Evolutionary conservation across 2,329 filamentous ascomycete genomes (phyloP).

Genomic region (Scedosporium boydii): DNA sequence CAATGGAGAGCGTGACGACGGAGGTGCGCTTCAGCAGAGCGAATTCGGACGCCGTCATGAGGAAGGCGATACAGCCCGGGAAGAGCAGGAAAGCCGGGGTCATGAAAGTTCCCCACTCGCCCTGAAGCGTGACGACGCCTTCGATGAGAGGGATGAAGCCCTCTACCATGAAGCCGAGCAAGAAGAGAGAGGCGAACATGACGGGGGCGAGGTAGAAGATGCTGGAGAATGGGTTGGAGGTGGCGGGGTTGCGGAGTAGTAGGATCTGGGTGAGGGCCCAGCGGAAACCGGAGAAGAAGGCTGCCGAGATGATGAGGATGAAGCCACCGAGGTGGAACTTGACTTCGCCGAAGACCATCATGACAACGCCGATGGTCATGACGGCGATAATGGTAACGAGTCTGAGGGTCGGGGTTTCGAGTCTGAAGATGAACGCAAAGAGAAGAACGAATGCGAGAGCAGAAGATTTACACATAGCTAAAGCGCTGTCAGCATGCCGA

Average conservation of each 20-base stretch:
- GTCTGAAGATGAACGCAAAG: constrained; percentile 88
- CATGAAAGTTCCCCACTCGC: constrained; percentile 56
- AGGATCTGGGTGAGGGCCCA: constrained; percentile 99
- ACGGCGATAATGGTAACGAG: constrained; percentile 78
- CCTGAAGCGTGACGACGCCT: constrained; percentile 54
- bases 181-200: constrained; percentile 79
- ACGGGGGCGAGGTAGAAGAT: constrained; percentile 97
- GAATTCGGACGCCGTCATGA: constrained; percentile 96
- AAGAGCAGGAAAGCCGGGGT: constrained; percentile 73
- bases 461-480: constrained; percentile 97
- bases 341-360: constrained; percentile 97
- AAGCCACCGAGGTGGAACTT: constrained; percentile 84
- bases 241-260: constrained; percentile 85
- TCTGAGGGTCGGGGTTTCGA: constrained; percentile 79
- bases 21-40: constrained; percentile 89
- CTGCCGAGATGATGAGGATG: constrained; percentile 81
- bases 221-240: constrained; percentile 90
- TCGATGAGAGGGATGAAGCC: constrained; percentile 59
- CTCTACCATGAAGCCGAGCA: constrained; percentile 79
- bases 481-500: constrained; percentile 13
- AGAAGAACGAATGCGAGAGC: constrained; percentile 89
- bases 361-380: constrained; percentile 89
- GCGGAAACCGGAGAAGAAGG: constrained; percentile 92
- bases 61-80: constrained; percentile 82
- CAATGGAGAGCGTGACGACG: constrained; percentile 91